Percentiles rank a stretch among this genome's conserved stretches.
These are phyloP conservation scores for Kluyveromyces starmeri DNA, from an alignment of 805 yeast genomes.

Conservation along the genomic window DNA sequence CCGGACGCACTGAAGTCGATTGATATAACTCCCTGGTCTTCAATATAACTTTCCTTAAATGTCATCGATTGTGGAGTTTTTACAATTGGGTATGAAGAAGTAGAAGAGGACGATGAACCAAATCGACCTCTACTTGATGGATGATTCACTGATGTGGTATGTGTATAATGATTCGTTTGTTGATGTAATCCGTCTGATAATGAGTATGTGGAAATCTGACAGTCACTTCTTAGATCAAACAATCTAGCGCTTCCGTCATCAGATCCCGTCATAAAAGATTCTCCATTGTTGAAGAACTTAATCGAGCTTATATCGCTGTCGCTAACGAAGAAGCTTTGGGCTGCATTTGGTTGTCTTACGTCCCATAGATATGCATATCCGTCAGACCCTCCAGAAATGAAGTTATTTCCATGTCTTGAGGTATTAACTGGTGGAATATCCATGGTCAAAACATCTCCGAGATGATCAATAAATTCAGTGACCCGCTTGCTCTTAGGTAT, in stretches of 20 bases:
- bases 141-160: constrained; percentile 7
- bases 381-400: constrained; percentile 61
- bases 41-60: constrained; percentile 30
- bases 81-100: constrained; percentile 9
- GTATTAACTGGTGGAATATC: constrained; percentile 25
- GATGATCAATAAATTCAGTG: constrained; percentile 53
- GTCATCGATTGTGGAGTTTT: constrained; percentile 7
- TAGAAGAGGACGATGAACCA: constrained; percentile 14
- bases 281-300: constrained; percentile 59
- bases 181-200: constrained; percentile 14
- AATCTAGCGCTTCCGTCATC: constrained; percentile 69
- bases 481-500: constrained; percentile 46
- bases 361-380: constrained; percentile 66
- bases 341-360: constrained; percentile 39
- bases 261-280: constrained; percentile 63
- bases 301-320: constrained; percentile 57
- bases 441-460: constrained; percentile 60
- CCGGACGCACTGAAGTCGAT: constrained; percentile 70
- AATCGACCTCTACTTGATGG: constrained; percentile 19
- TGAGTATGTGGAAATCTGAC: constrained; percentile 48
- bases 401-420: constrained; percentile 25
- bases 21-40: constrained; percentile 62
- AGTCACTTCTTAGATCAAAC: constrained; percentile 70
- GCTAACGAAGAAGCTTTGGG: constrained; percentile 45
- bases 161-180: constrained; percentile 7